Base-by-base conservation (phyloP, 192 early-diverging fungal species). In the Chytriomyces confervae region DNA sequence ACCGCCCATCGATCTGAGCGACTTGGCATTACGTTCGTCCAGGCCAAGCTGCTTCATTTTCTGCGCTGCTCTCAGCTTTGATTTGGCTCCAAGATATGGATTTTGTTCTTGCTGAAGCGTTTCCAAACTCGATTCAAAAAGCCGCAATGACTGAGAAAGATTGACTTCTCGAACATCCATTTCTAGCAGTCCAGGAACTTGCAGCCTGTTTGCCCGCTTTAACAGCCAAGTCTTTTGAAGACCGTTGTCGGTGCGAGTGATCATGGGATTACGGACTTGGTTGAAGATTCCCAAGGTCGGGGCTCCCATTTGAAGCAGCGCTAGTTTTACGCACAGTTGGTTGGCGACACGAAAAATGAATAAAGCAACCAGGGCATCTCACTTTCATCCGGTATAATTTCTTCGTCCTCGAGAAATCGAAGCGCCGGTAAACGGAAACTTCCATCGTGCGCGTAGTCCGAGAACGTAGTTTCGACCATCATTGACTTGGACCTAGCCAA, bases 141-240 rank as follows among this genome's bases (percentile, higher is more conserved):
- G 36, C 36, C 36, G 36, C 36, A 36, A 36, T 1, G 36, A 36
- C 36, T 36, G 0, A 36, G 36, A 36, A 1, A 36, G 36, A 36
- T 36, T 36, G 36, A 36, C 16, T 9, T 74, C 72, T 63, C 13
- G 11, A 7, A 47, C 23, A 45, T 76, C 62, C 8, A 66, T 64
- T 66, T 76, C 74, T 6, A 84, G 74, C 7, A 84, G 45, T 36
- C 83, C 83, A 13, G 83, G 83, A 13, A 50, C 51, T 44, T 72
- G 53, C 6, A 78, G 45, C 13, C 81, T 80, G 11, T 77, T 36
- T 9, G 62, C 69, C 48, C 51, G 75, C 47, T 69, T 64, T 16
- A 66, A 63, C 49, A 66, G 13, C 83, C 83, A 84, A 48, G 47
- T 18, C 18, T 43, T 43, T n/a, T 80, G 51, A 23, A 83, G 72